These are phyloP conservation scores for Colletotrichum costaricense DNA, from an alignment of 2,329 filamentous ascomycete species.

Conservation along the genomic window DNA sequence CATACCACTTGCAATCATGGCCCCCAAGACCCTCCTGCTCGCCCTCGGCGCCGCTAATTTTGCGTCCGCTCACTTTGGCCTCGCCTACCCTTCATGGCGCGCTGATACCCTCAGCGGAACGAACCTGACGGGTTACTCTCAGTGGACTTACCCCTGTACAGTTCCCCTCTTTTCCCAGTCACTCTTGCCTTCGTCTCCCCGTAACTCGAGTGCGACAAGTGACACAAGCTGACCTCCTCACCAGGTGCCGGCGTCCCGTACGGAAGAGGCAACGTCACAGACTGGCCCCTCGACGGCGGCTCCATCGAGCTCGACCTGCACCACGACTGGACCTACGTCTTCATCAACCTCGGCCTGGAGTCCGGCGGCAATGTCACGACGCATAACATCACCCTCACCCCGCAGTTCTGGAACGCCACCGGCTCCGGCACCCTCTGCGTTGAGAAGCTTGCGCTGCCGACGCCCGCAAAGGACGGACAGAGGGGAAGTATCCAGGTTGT, in stretches of 20 bases:
- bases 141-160: constrained; percentile 65
- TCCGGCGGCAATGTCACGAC: constrained; percentile 59
- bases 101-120: constrained; percentile 55
- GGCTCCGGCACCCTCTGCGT: constrained; percentile 75
- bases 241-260: constrained; percentile 61
- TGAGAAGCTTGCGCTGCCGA: constrained; percentile 66
- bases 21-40: constrained; percentile 45
- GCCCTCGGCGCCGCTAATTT: constrained; percentile 49
- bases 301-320: constrained; percentile 60
- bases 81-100: constrained; percentile 61
- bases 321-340: constrained; percentile 64
- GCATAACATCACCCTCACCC: constrained; percentile 77
- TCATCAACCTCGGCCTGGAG: constrained; percentile 64
- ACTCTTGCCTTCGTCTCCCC: constrained; percentile 1
- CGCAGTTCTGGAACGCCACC: constrained; percentile 67
- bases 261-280: constrained; percentile 57
- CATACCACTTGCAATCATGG: constrained; percentile 42
- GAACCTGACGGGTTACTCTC: constrained; percentile 54
- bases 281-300: constrained; percentile 65
- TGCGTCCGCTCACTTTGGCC: constrained; percentile 59
- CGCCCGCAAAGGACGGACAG: constrained; percentile 67
- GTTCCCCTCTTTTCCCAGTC: background rate
- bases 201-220: background rate
- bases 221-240: background rate
- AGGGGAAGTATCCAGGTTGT: constrained; percentile 77